Evolutionary conservation across 257 asterid species (phyloP).

Genomic region (Fraxinus americana): DNA sequence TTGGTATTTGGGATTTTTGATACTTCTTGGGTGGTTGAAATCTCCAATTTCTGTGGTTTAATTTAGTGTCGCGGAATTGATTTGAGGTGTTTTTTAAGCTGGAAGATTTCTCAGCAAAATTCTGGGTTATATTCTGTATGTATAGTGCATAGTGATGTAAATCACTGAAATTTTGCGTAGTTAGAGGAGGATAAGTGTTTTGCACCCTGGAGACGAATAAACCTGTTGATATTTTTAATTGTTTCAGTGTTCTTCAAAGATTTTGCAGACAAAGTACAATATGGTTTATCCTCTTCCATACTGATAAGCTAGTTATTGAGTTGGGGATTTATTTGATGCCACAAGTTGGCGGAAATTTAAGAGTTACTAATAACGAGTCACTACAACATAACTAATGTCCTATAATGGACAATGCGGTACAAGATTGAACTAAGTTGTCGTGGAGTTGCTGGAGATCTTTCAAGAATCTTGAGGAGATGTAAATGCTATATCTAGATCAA

Average conservation of each 20-base stretch:
- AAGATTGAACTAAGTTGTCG: background rate
- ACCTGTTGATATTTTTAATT: background rate
- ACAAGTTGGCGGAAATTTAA: background rate
- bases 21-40: background rate
- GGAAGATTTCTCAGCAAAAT: background rate
- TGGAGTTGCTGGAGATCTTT: background rate
- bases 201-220: background rate
- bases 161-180: background rate
- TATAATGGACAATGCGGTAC: background rate
- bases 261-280: background rate
- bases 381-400: background rate
- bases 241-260: background rate
- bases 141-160: background rate
- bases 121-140: background rate
- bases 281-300: background rate
- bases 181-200: background rate
- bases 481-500: background rate
- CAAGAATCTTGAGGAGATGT: background rate
- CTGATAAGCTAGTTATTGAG: background rate
- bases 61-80: background rate
- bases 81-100: background rate
- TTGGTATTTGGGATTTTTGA: background rate
- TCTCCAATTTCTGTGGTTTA: background rate
- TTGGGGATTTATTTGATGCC: background rate
- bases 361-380: background rate